Conservation (phyloP, 2,329 filamentous ascomycete species). For the Elsinoe ampelina region DNA sequence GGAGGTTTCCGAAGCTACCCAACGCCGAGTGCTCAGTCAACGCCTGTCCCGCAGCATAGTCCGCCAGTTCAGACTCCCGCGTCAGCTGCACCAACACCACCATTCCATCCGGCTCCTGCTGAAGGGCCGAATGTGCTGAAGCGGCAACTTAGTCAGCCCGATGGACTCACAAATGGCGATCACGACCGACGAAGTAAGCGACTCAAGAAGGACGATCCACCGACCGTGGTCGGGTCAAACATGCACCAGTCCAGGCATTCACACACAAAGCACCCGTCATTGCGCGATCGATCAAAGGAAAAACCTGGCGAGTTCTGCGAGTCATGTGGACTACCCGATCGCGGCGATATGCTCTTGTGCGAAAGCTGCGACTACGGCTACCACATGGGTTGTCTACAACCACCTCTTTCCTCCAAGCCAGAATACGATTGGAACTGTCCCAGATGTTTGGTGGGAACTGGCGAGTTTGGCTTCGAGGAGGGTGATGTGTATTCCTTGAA, state of each 20-base stretch:
- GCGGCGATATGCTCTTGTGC: constrained; percentile 63
- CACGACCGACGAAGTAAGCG: constrained; percentile 73
- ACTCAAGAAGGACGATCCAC: constrained; percentile 65
- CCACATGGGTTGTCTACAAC: constrained; percentile 82
- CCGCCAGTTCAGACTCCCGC: constrained; percentile 38
- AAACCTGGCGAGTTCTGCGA: constrained; percentile 65
- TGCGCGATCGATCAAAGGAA: constrained; percentile 47
- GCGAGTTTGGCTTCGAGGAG: constrained; percentile 95
- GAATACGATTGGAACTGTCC: constrained; percentile 94
- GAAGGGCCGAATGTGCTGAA: constrained; percentile 45
- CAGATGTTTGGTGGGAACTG: constrained; percentile 87
- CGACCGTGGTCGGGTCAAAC: constrained; percentile 89
- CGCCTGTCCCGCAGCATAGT: constrained; percentile 49
- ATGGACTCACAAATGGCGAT: constrained; percentile 54
- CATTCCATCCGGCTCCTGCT: constrained; percentile 45
- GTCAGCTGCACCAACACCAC: constrained; percentile 47
- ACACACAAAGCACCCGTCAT: constrained; percentile 52
- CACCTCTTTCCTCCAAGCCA: constrained; percentile 65
- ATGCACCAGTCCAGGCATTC: constrained; percentile 89
- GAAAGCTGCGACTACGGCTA: constrained; percentile 87
- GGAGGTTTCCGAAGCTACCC: constrained; percentile 45
- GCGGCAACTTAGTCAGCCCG: constrained; percentile 52
- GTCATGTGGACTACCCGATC: constrained; percentile 69
- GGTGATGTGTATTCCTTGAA: constrained; percentile 90
- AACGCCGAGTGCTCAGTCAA: constrained; percentile 45